Evolutionary conservation across 805 yeast genomes (phyloP).

Genomic region (Suhomyces sp.): DNA sequence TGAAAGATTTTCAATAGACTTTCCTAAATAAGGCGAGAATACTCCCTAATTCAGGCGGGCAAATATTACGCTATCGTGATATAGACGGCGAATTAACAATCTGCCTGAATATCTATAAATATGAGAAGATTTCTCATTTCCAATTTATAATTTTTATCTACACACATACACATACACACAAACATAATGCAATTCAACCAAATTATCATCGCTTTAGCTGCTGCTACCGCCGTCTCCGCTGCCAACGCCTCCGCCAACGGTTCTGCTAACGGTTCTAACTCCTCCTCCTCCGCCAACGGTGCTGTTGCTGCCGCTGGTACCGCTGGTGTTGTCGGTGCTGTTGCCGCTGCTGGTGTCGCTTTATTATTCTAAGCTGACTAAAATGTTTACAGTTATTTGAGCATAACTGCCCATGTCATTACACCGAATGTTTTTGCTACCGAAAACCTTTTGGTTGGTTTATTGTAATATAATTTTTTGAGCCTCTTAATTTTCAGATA

Average conservation of each 20-base stretch:
- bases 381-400: slow-evolving; percentile 10
- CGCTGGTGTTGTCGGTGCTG: slow-evolving; percentile 74
- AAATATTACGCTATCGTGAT: slow-evolving; percentile 1
- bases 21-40: slow-evolving; percentile 5
- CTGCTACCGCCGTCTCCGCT: slow-evolving; percentile 67
- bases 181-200: slow-evolving; percentile 67
- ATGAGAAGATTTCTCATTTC: slow-evolving; percentile 5
- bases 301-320: slow-evolving; percentile 49
- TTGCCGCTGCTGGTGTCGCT: slow-evolving; percentile 80
- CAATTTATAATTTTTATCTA: background rate
- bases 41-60: slow-evolving; percentile 6
- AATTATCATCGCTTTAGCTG: slow-evolving; percentile 66
- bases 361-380: slow-evolving; percentile 40
- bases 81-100: slow-evolving; percentile 2
- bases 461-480: slow-evolving; percentile 3
- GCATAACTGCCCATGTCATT: background rate
- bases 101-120: slow-evolving; percentile 9
- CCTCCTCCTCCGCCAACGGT: slow-evolving; percentile 33
- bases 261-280: slow-evolving; percentile 38
- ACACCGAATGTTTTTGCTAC: background rate
- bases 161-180: background rate
- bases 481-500: slow-evolving; percentile 3
- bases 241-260: slow-evolving; percentile 44
- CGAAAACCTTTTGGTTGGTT: slow-evolving; percentile 1
- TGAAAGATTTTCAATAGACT: slow-evolving; percentile 3